Conservation (phyloP, 768 basidiomycete genomes). For the Leccinellum rugosiceps region DNA sequence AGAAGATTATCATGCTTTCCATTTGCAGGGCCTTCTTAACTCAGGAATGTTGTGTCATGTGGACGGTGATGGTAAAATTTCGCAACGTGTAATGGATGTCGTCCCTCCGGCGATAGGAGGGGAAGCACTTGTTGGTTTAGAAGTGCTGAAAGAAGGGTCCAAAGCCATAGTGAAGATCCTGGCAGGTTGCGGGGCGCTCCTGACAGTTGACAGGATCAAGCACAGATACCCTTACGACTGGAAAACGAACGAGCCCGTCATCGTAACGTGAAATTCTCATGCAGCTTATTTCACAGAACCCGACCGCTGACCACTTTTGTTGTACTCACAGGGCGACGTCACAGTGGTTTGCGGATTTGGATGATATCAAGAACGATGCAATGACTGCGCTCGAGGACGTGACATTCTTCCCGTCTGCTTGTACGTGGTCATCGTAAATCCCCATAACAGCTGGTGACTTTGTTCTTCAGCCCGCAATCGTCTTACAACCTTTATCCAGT, state of each 20-base stretch:
- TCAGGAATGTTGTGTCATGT: constrained; percentile 75
- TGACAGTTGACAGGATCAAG: constrained; percentile 67
- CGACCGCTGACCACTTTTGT: neutral
- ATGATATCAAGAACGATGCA: constrained; percentile 76
- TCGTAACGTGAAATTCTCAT: constrained; percentile 65
- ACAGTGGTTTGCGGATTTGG: constrained; percentile 96
- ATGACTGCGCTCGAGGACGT: constrained; percentile 66
- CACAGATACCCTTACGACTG: constrained; percentile 97
- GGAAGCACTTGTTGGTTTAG: constrained; percentile 58
- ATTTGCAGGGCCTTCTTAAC: constrained; percentile 47
- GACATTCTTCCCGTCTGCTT: constrained; percentile 68
- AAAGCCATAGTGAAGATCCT: constrained; percentile 64
- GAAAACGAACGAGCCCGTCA: constrained; percentile 91
- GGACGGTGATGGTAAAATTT: constrained; percentile 72
- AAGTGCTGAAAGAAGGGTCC: constrained; percentile 71
- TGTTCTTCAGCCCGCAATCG: constrained; percentile 67
- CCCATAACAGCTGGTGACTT: neutral
- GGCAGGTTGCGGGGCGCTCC: constrained; percentile 45
- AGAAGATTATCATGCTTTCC: constrained; percentile 86
- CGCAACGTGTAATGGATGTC: constrained; percentile 50
- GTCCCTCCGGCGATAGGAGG: constrained; percentile 39
- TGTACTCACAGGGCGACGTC: constrained; percentile 68
- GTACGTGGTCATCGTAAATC: constrained; percentile 42
- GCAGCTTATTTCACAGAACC: neutral
- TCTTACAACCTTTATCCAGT: constrained; percentile 81